Evolutionary conservation across 1,284 basidiomycete species (phyloP).

Genomic region (Rhodotorula sp.): DNA sequence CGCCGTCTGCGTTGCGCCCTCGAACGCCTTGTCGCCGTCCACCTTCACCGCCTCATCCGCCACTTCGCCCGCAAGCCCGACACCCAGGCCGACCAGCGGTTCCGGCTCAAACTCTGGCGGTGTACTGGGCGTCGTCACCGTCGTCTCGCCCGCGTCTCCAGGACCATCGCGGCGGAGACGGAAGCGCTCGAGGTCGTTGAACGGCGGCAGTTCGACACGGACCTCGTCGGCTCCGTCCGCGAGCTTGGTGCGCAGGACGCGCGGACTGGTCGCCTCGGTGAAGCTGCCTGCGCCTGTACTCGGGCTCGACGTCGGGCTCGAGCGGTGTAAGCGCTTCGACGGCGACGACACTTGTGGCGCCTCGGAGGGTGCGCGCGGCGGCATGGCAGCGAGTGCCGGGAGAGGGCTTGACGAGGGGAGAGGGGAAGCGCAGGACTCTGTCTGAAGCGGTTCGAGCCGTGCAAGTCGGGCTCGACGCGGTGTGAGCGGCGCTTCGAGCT

Average conservation of each 20-base stretch:
- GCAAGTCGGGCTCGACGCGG: too few species aligned
- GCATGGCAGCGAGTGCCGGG: background rate
- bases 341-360: background rate
- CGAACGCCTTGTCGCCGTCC: background rate
- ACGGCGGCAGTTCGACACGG: background rate
- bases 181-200: background rate
- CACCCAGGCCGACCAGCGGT: slow-evolving; percentile 13
- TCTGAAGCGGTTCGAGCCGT: too few species aligned
- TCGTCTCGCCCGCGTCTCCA: background rate
- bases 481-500: too few species aligned
- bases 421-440: background rate
- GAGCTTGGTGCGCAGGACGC: slow-evolving; percentile 20
- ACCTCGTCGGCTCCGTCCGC: background rate
- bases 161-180: too few species aligned
- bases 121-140: slow-evolving; percentile 11
- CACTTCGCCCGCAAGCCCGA: background rate
- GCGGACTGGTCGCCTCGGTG: background rate
- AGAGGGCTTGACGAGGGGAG: background rate
- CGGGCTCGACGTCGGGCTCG: slow-evolving; percentile 1
- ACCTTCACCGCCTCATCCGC: background rate
- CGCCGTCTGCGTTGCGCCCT: slow-evolving; percentile 18
- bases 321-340: background rate
- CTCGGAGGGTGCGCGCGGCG: background rate
- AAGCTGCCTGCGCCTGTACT: background rate
- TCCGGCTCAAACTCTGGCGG: slow-evolving; percentile 7